Base-by-base conservation (phyloP, 1,139 yeast species). In the Citeromyces siamensis region DNA sequence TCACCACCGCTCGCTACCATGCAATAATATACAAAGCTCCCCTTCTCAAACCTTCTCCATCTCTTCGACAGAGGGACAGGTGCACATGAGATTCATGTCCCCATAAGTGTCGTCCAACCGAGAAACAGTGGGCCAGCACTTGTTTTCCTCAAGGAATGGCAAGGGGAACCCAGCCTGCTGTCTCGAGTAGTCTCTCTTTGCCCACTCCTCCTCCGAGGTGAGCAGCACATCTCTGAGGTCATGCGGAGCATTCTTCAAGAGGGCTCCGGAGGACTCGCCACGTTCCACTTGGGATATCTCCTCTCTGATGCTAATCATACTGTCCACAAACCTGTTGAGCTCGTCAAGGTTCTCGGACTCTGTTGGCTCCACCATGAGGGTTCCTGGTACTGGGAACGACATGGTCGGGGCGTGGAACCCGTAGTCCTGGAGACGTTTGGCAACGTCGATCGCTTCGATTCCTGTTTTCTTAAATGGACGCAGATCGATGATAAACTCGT, bases 351-450 rank as follows among this genome's bases (percentile, higher is more conserved):
- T 77, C 62, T 90, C 98, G 17, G 93, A 79, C 60, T 90, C 98
- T 4, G 98, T 90, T 41, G 98, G 98, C 62, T 90, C 98, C 46
- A 90, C 78, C 98, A 90, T 90, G 48, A 90, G 69, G 3, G 98
- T 90, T 42, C 94, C 94, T 9, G 96, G 88, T 38, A 90, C 95
- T 17, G 98, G 98, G 83, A 93, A 90, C 2, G 97, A 90, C 85
- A 90, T 78, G 36, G 98, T 90, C 46, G 98, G 98, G 1, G 96
- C 96, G 59, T 90, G 98, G 77, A 90, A 90, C 2, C 97, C 96
- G 55, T 88, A 90, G 61, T 90, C 98, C 60, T 90, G 97, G 43
- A 90, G 71, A 59, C 98, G 75, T 66, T 90, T 90, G 42, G 98
- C 97, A 42, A 90, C 78, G 56, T 90, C 98, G 50, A 88, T 85